Evolutionary conservation across 768 basidiomycete genomes (phyloP).

Genomic region (Tricholoma terreum): DNA sequence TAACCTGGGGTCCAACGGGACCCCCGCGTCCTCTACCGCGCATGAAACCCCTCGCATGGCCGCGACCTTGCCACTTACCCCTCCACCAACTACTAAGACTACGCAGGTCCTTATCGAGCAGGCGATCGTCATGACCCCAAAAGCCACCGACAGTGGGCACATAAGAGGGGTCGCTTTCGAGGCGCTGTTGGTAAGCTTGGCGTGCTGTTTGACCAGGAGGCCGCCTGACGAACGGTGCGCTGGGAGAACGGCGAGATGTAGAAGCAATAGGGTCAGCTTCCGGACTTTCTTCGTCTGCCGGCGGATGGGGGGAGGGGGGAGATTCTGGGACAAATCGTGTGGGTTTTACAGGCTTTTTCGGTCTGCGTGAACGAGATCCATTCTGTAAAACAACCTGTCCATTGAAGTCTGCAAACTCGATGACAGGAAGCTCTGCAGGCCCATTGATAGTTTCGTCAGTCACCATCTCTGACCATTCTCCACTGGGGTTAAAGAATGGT

Average conservation of each 20-base stretch:
- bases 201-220: slow-evolving; percentile 62
- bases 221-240: slow-evolving; percentile 27
- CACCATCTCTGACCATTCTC: slow-evolving; percentile 86
- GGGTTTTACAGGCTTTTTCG: slow-evolving; percentile 39
- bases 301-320: slow-evolving; percentile 25
- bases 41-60: slow-evolving; percentile 55
- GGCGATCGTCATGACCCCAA: slow-evolving; percentile 92
- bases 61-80: slow-evolving; percentile 70
- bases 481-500: slow-evolving; percentile 53
- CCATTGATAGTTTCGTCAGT: slow-evolving; percentile 65
- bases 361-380: slow-evolving; percentile 36
- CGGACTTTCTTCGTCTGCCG: slow-evolving; percentile 19
- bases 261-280: slow-evolving; percentile 36
- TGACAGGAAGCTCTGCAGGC: slow-evolving; percentile 67
- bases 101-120: slow-evolving; percentile 78
- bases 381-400: slow-evolving; percentile 30
- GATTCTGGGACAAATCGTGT: slow-evolving; percentile 31
- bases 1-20: slow-evolving; percentile 20
- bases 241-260: slow-evolving; percentile 32
- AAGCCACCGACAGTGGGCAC: slow-evolving; percentile 90
- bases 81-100: slow-evolving; percentile 89
- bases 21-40: slow-evolving; percentile 62
- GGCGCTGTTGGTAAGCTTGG: slow-evolving; percentile 80
- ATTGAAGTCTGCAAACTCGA: slow-evolving; percentile 73
- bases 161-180: slow-evolving; percentile 83